Evolutionary conservation across 2,329 filamentous ascomycete genomes (phyloP), one percentile per base, ranked within the genome.

Genomic region (Fusarium pseudograminearum): DNA sequence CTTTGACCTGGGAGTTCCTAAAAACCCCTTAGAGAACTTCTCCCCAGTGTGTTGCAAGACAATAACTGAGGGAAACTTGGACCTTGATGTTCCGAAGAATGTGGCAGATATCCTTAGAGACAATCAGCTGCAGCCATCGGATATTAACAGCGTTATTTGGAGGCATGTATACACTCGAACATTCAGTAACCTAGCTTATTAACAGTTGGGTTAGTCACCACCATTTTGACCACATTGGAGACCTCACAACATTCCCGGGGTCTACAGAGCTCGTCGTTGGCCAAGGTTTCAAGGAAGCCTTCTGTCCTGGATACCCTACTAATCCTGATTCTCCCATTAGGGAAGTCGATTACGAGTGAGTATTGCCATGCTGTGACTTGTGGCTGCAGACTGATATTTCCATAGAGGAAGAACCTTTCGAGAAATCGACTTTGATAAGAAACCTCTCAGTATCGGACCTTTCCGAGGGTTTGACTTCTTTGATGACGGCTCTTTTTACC

Each of bases 381-480:
- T 1, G 2, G 7, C 5, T 8, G 4, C 1, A 7, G 2, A 1
- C 55, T 69, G 6, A 66, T 18, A 15, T 1, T 3, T 1, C 4
- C 0, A 0, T 0, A 71, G 65, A 10, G 61, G 47, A 2, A 61
- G 65, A 15, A 34, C 57, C 3, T 33, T 71, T 7, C 44, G 16
- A 14, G 61, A 71, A 30, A 63, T 71, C 8, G 7, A 57, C 3
- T 71, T 71, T 18, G 44, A 62, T 1, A n/a, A n/a, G 5, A 12
- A 45, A 1, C 3, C 28, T 2, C 24, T 52, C 3, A 33, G 20
- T 2, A 54, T 71, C 5, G 65, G 69, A 4, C 36, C 52, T 2
- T 71, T 71, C 22, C 42, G 47, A 2, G 61, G 57, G 0, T 40
- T 69, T 4, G 68, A 71, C 26, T 71, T 71, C 16, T 71, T 71